Evolutionary conservation across 2,329 filamentous ascomycete genomes (phyloP), one percentile per base, ranked within the genome.

Genomic region (Pseudogymnoascus sp.): DNA sequence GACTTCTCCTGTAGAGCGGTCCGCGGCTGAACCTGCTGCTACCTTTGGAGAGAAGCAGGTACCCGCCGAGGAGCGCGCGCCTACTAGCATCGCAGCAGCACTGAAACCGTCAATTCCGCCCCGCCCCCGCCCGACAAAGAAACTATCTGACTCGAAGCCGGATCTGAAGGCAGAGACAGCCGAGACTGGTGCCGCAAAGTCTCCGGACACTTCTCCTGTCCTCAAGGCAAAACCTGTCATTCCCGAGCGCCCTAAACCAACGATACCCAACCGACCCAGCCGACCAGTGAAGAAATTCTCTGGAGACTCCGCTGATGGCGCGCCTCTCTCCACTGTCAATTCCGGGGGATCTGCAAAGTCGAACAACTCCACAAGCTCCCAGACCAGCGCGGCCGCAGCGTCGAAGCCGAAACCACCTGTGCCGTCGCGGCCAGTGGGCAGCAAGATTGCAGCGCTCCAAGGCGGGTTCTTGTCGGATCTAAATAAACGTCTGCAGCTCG

Each of bases 381-480:
- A 74, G 29, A 73, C 78, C 63, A 75, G 78, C 21, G 71, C 76
- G 2, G 75, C 79, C 54, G 71, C 76, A 1, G 72, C 77, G 13
- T 73, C 80, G 10, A 95, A 92, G 72, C 75, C 84, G n/a, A 97
- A 97, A 72, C 92, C 94, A 4, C 83, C 85, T 0, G 83, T 97
- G 1, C 92, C 94, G 9, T 83, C 86, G 11, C 85, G 91, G 50
- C 90, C 92, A 1, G 81, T 82, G 44, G 90, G 90, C 8, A 84
- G 85, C 68, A 97, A 97, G 78, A 95, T 99, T 72, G 91, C 92
- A 13, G 89, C 90, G 24, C 78, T 99, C 33, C 92, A 96, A 74
- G 90, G 90, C 37, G 91, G 90, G 2, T 97, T 99, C 74, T 85
- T 99, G 81, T 92, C 86, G 47, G 93, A 97, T 70, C 78, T 99